Evolutionary conservation across 2,329 filamentous ascomycete species (phyloP), one percentile per base, ranked within the genome.

Genomic region (Aspergillus puulaauensis): DNA sequence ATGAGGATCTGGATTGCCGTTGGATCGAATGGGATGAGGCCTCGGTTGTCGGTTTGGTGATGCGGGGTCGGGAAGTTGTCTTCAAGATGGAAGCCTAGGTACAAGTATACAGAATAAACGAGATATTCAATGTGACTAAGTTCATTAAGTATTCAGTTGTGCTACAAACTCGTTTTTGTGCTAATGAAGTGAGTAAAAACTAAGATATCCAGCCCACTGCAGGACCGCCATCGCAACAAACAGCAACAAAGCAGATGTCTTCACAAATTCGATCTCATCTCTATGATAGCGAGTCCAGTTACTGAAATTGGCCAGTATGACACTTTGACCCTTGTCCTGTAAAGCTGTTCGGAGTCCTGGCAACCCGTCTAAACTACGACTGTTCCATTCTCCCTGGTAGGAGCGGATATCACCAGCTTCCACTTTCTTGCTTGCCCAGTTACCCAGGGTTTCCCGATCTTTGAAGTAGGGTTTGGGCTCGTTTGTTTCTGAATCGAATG

Each of bases 341-440:
- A 84, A 76, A 21, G 84, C 85, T 5, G 75, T 75, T 56, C 75
- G 78, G 63, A 89, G 67, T 0, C 85, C 85, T 0, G 84, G 82
- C 19, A 87, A 72, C 1, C 83, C 84, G 62, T 88, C 86, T 45
- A 88, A 75, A 68, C 83, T 86, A 47, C 67, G 62, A 2, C 75
- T 65, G 64, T 89, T 90, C 64, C 80, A 82, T 60, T 77, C 68
- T 21, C 75, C 76, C 66, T 85, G 85, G 65, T 88, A 90, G n/a
- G 75, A 73, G 8, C 75, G 72, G 62, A 86, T 68, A 39, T 77
- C 74, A 53, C 82, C 81, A 58, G 77, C 78, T 47, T 81, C 77
- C 2, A 80, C 75, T 65, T 75, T 78, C 62, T 80, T 82, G 39
- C 68, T 66, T 1, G 79, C 77, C 78, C 79, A 86, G 53, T 78